Base-by-base conservation (phyloP, 2,329 filamentous ascomycete species). In the Aotearoamyces nothofagi region DNA sequence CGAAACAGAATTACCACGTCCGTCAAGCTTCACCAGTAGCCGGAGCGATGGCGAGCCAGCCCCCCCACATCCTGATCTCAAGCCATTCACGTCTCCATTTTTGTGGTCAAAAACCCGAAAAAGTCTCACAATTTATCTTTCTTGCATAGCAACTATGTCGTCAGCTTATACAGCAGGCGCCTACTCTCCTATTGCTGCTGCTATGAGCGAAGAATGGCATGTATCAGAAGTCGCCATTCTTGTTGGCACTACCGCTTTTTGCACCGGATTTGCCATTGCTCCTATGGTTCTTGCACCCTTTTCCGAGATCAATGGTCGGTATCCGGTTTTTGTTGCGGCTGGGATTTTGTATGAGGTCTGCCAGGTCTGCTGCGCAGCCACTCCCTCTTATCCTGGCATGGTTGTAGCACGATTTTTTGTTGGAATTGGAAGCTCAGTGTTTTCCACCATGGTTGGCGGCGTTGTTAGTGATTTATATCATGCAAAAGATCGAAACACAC, bases 281-380 rank as follows among this genome's bases (percentile, higher is more conserved):
- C 86, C 86, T 0, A 93, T 94, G 84, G 62, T 82, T 1, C 64
- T 93, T 0, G 86, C 86, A 0, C 86, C 86, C 0, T 77, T 93
- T 39, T 83, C 77, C 1, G 86, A 94, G 53, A 77, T 92, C 47
- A 83, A 90, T 52, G 86, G 86, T 3, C 70, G 86, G 3, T 73
- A 81, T 31, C 81, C 84, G 0, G 79, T 92, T 17, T 90, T 93
- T 43, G 61, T 86, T 14, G 60, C 61, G 2, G 76, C 79, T 6
- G 83, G 83, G 0, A 46, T 78, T 10, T 46, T 92, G 2, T 90
- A 78, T 43, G 68, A 82, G 34, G 45, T 63, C 10, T 79, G 73
- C 45, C 75, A 84, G 45, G 61, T 80, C 15, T 70, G 75, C 5
- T 86, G 79, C 46, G 81, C 78, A 4, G 58, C 81, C 0, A 79